Conservation (phyloP, 1,284 basidiomycete species). For the Apiotrichum gamsii region DNA sequence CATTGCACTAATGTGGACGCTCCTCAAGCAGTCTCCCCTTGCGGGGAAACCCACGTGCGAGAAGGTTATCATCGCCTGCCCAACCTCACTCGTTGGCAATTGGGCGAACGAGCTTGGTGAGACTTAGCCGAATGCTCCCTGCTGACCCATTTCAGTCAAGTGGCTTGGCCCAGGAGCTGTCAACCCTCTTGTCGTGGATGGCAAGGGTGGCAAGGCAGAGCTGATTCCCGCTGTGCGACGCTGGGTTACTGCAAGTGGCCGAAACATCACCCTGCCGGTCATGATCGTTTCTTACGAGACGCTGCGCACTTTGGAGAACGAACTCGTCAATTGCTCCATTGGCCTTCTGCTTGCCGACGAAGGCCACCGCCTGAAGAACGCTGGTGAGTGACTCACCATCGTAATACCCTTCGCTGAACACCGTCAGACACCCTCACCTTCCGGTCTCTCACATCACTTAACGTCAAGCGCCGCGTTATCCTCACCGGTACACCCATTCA, state of each 20-base stretch:
- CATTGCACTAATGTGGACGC: slow-evolving; percentile 90
- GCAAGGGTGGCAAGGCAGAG: slow-evolving; percentile 78
- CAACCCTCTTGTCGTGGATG: slow-evolving; percentile 76
- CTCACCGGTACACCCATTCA: slow-evolving; percentile 93
- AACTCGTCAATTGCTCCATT: slow-evolving; percentile 72
- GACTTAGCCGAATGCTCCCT: slow-evolving; percentile 22
- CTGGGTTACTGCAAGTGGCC: slow-evolving; percentile 79
- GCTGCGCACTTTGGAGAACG: slow-evolving; percentile 69
- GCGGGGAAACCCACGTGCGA: slow-evolving; percentile 83
- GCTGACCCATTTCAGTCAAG: slow-evolving; percentile 58
- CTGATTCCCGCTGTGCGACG: slow-evolving; percentile 69
- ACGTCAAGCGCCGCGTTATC: slow-evolving; percentile 91
- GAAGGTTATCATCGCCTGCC: slow-evolving; percentile 97
- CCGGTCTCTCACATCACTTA: slow-evolving; percentile 72
- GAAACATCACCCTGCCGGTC: slow-evolving; percentile 80
- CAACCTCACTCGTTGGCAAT: slow-evolving; percentile 92
- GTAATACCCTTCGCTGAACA: too few species aligned
- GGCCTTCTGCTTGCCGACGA: slow-evolving; percentile 93
- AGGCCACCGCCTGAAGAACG: slow-evolving; percentile 95
- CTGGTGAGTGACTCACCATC: slow-evolving; percentile 55
- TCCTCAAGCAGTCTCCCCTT: slow-evolving; percentile 92
- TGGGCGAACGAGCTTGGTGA: slow-evolving; percentile 95
- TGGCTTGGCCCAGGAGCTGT: slow-evolving; percentile 85
- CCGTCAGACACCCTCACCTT: slow-evolving; percentile 76
- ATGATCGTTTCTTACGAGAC: slow-evolving; percentile 99